Base-by-base conservation (phyloP, 176 grass and related monocot species). In the Avena eriantha region DNA sequence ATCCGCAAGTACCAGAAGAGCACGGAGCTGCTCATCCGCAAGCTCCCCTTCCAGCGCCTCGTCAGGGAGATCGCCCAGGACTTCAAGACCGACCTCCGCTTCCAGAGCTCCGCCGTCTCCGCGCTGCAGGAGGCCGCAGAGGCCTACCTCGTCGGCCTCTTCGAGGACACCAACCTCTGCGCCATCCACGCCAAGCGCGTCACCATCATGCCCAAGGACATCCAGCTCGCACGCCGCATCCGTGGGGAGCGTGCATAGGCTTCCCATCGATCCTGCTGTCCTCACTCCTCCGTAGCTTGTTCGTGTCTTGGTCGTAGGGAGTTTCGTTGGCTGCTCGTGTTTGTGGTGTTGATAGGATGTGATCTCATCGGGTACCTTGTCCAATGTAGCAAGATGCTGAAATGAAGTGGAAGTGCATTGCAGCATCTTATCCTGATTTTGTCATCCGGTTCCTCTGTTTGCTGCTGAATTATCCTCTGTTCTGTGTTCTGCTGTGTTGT, bases 1-100 rank as follows among this genome's bases (percentile, higher is more conserved):
- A 98, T 95, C 78, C 86, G 91, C 86, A 95, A 93, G 90, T 98
- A 98, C 69, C 91, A 98, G 95, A 98, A 98, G 93, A 93, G 93
- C 86, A 98, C 91, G 10, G 95, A 98, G 90, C 88, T 98, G 68
- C 91, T 98, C 0, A 98, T 98, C 87, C 75, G 95, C 12, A 98
- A 98, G 91, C 89, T 98, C 0, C 93, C 95, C 0, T 98, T 95
- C 80, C 93, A 98, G 95, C 83, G 93, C 15, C 39, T 41, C 39
- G 39, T 41, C 7, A 41, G 92, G 0, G 92, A 89, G 86, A 94
- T 94, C 78, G 69, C 69, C 21, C 21, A 45, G 69, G 69, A 73
- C 53, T 54, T 54, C 51, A 54, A 54, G 54, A 89, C 89, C 33
- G 86, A 91, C 84, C 92, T 95, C 80, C 83, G 88, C 19, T 95